These are phyloP conservation scores for Aspergillus eucalypticola DNA, from an alignment of 2,329 filamentous ascomycete species.

Conservation along the genomic window DNA sequence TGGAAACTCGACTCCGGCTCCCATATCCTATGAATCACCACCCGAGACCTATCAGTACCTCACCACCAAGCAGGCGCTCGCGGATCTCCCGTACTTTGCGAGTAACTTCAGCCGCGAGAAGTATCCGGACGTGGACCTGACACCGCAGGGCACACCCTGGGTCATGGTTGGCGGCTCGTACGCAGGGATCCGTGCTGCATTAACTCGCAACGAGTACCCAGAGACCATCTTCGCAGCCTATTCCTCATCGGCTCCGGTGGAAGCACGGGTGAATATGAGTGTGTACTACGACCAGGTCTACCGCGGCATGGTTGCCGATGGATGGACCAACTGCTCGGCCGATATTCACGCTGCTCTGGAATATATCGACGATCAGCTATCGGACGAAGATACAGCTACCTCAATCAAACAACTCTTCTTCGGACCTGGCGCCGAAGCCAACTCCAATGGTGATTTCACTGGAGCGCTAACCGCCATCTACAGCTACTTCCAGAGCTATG, in stretches of 20 bases:
- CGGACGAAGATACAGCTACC: constrained; percentile 35
- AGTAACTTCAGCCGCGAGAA: constrained; percentile 38
- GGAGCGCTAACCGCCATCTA: constrained; percentile 45
- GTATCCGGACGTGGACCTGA: constrained; percentile 37
- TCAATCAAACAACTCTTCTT: constrained; percentile 52
- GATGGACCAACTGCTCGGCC: constrained; percentile 51
- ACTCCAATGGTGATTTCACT: constrained; percentile 51
- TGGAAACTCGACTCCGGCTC: constrained; percentile 43
- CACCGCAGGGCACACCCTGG: constrained; percentile 46
- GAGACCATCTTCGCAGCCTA: constrained; percentile 44
- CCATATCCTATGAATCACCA: constrained; percentile 36
- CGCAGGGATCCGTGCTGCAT: constrained; percentile 46
- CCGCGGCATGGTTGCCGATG: constrained; percentile 51
- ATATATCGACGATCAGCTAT: constrained; percentile 52
- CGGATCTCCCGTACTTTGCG: constrained; percentile 49
- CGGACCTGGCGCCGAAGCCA: constrained; percentile 48
- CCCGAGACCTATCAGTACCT: constrained; percentile 46
- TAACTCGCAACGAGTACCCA: constrained; percentile 46
- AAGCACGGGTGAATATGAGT: constrained; percentile 53
- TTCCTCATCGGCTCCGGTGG: constrained; percentile 46
- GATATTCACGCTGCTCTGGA: constrained; percentile 52
- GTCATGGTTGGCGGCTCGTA: constrained; percentile 51
- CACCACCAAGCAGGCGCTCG: constrained; percentile 46
- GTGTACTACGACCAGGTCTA: constrained; percentile 54
- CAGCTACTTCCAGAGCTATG: constrained; percentile 48